Conservation (phyloP, 768 basidiomycete species). For the Psilocybe tampanensis region DNA sequence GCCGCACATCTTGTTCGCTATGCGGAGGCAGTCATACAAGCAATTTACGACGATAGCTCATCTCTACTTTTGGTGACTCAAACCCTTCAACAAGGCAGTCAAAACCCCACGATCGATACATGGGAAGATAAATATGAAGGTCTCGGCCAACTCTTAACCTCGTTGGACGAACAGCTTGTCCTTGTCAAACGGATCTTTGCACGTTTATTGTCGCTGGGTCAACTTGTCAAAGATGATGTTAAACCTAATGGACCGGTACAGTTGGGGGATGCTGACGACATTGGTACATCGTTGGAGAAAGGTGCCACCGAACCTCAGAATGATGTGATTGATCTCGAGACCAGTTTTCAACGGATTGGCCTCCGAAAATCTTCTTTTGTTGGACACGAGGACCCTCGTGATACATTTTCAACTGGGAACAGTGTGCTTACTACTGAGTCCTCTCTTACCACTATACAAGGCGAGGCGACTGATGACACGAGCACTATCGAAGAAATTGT, state of each 20-base stretch:
- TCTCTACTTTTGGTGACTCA: constrained; percentile 64
- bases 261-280: background rate
- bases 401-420: too few species aligned
- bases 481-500: background rate
- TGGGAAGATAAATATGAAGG: constrained; percentile 41
- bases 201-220: constrained; percentile 63
- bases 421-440: too few species aligned
- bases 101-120: constrained; percentile 27
- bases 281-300: constrained; percentile 19
- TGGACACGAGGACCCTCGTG: constrained; percentile 23
- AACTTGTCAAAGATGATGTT: too few species aligned
- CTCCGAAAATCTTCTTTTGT: constrained; percentile 34
- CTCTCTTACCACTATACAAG: too few species aligned
- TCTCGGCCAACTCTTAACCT: constrained; percentile 49
- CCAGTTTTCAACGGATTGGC: constrained; percentile 43
- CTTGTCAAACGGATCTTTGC: constrained; percentile 63
- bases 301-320: constrained; percentile 38
- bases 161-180: constrained; percentile 57
- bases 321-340: constrained; percentile 61
- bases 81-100: constrained; percentile 42
- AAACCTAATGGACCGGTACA: too few species aligned
- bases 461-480: too few species aligned
- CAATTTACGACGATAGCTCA: constrained; percentile 72
- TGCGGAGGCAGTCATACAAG: constrained; percentile 71
- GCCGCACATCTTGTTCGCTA: constrained; percentile 72